Base-by-base conservation (phyloP, 2,329 filamentous ascomycete species). In the Myriosclerotinia scirpicola region DNA sequence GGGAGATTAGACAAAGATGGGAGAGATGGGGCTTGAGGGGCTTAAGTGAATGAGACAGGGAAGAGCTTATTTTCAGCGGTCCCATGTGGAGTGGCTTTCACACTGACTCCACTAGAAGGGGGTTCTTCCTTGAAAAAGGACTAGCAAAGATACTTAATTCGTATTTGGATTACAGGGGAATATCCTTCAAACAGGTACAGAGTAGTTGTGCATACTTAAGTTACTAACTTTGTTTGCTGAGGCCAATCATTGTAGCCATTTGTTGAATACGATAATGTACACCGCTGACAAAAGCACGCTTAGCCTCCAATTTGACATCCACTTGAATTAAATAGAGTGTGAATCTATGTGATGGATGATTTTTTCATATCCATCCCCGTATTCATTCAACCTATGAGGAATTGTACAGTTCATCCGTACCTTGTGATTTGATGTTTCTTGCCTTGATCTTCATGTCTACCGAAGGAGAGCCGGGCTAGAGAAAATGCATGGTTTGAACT, bases 1-100 rank as follows among this genome's bases (percentile, higher is more conserved):
- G 69, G 69, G 70, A 71, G 67, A 71, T 72, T 69, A 67, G 53
- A 67, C 60, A 60, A 46, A 50, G 46, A 59, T 54, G 60, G 22
- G 26, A 26, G 30, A 56, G 53, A 55, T 54, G 44, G 54, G 48
- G 34, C 54, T 64, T 42, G 26, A 26, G 53, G 44, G 26, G 30
- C 30, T 40, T 34, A 20, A 26, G 46, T 30, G 40, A 36, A 38
- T 34, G 46, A 34, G 30, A 55, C 58, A 63, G 20, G 64, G 64
- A 63, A 63, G 48, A 40, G 40, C 64, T 42, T 50, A 40, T 30
- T 59, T 66, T 42, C 56, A 46, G 63, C 54, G 54, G 63, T 65
- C 48, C 64, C 55, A 65, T 65, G 64, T 52, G 64, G 42, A 60
- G 44, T 52, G 30, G 30, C 20, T 48, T 40, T n/a, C 54, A 60